phyloP scores from a whole-genome alignment of 2,329 filamentous ascomycete species.

The Thyridium curvatum region DNA sequence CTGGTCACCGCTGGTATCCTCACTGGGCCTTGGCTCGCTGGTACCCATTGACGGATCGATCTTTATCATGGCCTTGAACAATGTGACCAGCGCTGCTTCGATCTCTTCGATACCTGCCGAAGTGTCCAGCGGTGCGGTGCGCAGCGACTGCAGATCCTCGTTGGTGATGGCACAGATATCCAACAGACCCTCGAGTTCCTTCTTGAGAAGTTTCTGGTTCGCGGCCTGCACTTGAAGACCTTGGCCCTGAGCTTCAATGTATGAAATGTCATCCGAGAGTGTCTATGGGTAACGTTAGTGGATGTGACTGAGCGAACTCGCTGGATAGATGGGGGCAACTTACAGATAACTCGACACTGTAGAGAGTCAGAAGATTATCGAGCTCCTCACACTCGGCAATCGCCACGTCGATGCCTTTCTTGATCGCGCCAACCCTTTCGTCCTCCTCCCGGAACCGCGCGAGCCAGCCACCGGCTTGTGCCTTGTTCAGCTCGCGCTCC shows the following conservation, averaged over 20 bases:
- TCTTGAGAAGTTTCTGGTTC: constrained; percentile 90
- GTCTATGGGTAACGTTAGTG: constrained; percentile 51
- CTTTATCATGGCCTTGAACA: constrained; percentile 90
- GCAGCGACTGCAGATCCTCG: constrained; percentile 67
- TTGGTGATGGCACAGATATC: constrained; percentile 84
- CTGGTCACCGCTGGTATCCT: constrained; percentile 40
- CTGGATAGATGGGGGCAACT: constrained; percentile 25
- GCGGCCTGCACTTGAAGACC: constrained; percentile 95
- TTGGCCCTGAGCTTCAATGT: constrained; percentile 95
- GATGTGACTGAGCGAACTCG: not conserved
- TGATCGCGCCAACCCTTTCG: constrained; percentile 81
- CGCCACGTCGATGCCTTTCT: constrained; percentile 78
- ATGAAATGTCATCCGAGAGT: constrained; percentile 89
- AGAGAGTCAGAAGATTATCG: constrained; percentile 87
- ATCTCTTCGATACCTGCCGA: constrained; percentile 67
- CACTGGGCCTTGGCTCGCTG: constrained; percentile 39
- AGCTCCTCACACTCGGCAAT: constrained; percentile 94
- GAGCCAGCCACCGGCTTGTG: constrained; percentile 90
- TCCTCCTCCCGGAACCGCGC: constrained; percentile 81
- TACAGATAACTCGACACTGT: constrained; percentile 89
- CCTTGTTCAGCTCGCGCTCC: constrained; percentile 80
- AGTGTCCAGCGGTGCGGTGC: constrained; percentile 66
- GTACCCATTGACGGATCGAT: constrained; percentile 76
- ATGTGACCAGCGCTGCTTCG: constrained; percentile 67
- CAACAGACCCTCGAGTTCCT: constrained; percentile 82